Evolutionary conservation across 768 basidiomycete genomes (phyloP).

Genomic region (Filobasidium wieringae): DNA sequence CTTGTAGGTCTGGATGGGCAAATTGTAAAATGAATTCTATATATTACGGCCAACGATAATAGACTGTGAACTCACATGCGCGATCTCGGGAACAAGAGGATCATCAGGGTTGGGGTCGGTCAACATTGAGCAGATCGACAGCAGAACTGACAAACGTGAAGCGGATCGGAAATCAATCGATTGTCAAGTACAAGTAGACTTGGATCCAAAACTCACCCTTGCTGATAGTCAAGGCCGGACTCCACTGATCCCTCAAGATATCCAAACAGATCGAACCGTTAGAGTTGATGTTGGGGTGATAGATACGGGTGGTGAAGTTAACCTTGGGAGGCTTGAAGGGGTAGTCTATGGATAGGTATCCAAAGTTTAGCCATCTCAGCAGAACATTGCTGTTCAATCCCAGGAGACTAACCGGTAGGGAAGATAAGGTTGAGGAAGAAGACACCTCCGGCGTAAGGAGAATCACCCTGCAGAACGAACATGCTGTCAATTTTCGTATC

Average conservation of each 20-base stretch:
- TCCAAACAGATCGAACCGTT: constrained; percentile 98
- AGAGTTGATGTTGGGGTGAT: constrained; percentile 99
- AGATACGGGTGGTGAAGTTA: constrained; percentile 98
- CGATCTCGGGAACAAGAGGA: constrained; percentile 95
- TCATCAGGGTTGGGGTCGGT: constrained; percentile 99
- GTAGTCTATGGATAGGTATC: constrained; percentile 88
- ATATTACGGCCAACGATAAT: background rate
- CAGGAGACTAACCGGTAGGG: constrained; percentile 32
- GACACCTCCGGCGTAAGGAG: constrained; percentile 95
- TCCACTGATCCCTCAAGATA: constrained; percentile 98
- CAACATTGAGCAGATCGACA: constrained; percentile 98
- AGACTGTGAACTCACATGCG: constrained; percentile 47
- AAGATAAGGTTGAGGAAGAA: constrained; percentile 59
- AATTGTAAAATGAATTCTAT: background rate
- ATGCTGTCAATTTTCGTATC: too few species aligned
- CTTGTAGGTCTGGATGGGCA: constrained; percentile 65
- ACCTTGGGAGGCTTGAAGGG: constrained; percentile 99
- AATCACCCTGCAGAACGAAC: too few species aligned
- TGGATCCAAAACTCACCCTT: constrained; percentile 43
- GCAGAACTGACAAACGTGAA: constrained; percentile 51
- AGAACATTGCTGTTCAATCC: background rate
- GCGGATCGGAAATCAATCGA: background rate
- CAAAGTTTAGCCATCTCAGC: constrained; percentile 59
- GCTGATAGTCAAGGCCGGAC: constrained; percentile 94
- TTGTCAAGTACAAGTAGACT: background rate